Evolutionary conservation across 2,329 filamentous ascomycete species (phyloP).

Genomic region (Aspergillus fijiensis): DNA sequence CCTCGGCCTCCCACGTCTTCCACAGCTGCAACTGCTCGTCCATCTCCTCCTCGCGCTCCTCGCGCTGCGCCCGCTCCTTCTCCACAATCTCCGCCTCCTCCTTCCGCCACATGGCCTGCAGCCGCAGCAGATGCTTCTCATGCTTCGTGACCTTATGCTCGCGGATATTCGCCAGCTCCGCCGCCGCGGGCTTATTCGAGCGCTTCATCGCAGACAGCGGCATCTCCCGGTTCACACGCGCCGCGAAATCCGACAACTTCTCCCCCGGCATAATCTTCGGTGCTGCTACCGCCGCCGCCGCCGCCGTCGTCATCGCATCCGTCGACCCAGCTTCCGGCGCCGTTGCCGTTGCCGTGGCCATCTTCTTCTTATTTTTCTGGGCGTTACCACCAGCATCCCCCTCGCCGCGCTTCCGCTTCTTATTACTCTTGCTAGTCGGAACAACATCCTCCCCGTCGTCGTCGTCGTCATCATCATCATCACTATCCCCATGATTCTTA

Average conservation of each 20-base stretch:
- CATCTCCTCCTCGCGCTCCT: conserved; percentile 62
- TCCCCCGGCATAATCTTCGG: conserved; percentile 82
- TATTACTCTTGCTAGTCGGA: conserved; percentile 43
- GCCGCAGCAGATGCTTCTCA: conserved; percentile 70
- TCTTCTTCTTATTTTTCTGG: conserved; percentile 20
- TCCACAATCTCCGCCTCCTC: conserved; percentile 47
- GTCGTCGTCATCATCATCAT: background rate
- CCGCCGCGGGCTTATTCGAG: conserved; percentile 36
- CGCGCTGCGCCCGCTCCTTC: conserved; percentile 58
- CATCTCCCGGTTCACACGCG: conserved; percentile 79
- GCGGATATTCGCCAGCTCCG: conserved; percentile 32
- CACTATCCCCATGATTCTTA: background rate
- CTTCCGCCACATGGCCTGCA: conserved; percentile 60
- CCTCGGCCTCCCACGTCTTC: conserved; percentile 61
- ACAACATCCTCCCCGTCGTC: background rate
- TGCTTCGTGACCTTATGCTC: conserved; percentile 73
- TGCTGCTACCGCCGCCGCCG: background rate
- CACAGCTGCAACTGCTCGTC: conserved; percentile 64
- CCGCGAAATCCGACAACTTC: conserved; percentile 74
- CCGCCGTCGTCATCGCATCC: no score
- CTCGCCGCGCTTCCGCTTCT: conserved; percentile 49
- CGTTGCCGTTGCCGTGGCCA: conserved; percentile 1
- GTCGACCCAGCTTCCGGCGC: background rate
- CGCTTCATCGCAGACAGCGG: conserved; percentile 72
- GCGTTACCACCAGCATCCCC: conserved; percentile 18